Base-by-base conservation (phyloP, 495 filamentous ascomycete species). In the Daldinia concentrica region DNA sequence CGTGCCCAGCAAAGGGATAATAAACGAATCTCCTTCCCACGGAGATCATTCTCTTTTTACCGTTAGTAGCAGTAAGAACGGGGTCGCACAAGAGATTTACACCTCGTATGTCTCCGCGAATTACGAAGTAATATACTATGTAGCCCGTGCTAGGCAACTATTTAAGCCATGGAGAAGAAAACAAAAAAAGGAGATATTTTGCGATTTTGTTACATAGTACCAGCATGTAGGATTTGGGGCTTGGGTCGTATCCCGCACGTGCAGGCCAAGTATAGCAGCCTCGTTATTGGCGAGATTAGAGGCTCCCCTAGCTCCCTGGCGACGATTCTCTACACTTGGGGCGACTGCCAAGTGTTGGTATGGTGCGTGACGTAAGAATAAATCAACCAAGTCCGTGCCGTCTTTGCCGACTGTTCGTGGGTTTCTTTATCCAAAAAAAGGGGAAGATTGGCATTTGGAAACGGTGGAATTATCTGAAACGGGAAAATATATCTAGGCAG, bases 301-400 rank as follows among this genome's bases (percentile, higher is more conserved):
- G 39, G 22, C 11, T 45, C 32, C 32, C 27, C 32, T 34, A 2
- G 32, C 32, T 34, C 55, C 43, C 51, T 43, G 22, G 43, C 24
- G 41, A 27, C 24, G 45, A 45, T 60, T 52, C 6, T 64, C 32
- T 50, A 55, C 54, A n/a, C 36, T 54, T 24, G 19, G 34, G 37
- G 37, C 37, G 32, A 26, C 6, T 37, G 70, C 70, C 70, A 72
- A 72, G 69, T 41, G 17, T 43, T 50, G 36, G 50, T 43, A 37
- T 59, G 59, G 56, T 67, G 48, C 27, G 58, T 72, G 70, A 68
- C 70, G 70, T 68, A 64, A 64, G 64, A 55, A 64, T 64, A 32
- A 26, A 1, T 26, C 24, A 26, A 26, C 24, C 24, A 26, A 64
- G 50, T 26, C 19, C 8, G 60, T 72, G 70, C 70, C 70, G 70